Evolutionary conservation across 2,329 filamentous ascomycete species (phyloP).

Genomic region (Pseudocercospora musae): DNA sequence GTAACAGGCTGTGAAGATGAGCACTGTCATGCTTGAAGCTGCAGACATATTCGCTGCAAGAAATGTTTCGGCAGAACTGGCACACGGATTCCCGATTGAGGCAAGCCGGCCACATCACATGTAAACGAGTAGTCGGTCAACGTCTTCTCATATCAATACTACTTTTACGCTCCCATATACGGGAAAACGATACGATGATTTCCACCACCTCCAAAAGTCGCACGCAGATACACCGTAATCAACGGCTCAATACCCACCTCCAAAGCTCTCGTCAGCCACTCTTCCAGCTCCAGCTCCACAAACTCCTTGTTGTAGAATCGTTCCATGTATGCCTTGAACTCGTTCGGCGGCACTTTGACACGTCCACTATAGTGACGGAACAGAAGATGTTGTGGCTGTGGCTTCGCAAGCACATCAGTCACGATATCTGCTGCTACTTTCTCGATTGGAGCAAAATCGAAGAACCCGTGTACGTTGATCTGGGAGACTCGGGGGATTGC

Average conservation of each 20-base stretch:
- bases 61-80: not conserved
- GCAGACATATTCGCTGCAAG: not conserved
- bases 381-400: constrained; percentile 2
- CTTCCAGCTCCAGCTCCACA: constrained; percentile 15
- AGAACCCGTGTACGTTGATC: constrained; percentile 10
- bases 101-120: not conserved
- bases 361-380: constrained; percentile 19
- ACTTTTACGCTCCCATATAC: constrained; percentile 12
- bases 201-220: constrained; percentile 2
- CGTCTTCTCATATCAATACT: not conserved
- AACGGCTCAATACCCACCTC: constrained; percentile 17
- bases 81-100: not conserved
- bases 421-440: constrained; percentile 9
- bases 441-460: constrained; percentile 18
- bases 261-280: constrained; percentile 16
- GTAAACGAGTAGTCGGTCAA: no score
- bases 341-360: constrained; percentile 8
- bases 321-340: constrained; percentile 14
- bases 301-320: constrained; percentile 9
- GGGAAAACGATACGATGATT: constrained; percentile 14
- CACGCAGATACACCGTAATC: constrained; percentile 18
- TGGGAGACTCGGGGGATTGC: constrained; percentile 13
- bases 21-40: not conserved
- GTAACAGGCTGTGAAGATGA: no score
- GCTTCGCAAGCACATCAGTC: not conserved